These are phyloP conservation scores for Penicillium paradoxum DNA, from an alignment of 495 filamentous ascomycete species.

Conservation along the genomic window DNA sequence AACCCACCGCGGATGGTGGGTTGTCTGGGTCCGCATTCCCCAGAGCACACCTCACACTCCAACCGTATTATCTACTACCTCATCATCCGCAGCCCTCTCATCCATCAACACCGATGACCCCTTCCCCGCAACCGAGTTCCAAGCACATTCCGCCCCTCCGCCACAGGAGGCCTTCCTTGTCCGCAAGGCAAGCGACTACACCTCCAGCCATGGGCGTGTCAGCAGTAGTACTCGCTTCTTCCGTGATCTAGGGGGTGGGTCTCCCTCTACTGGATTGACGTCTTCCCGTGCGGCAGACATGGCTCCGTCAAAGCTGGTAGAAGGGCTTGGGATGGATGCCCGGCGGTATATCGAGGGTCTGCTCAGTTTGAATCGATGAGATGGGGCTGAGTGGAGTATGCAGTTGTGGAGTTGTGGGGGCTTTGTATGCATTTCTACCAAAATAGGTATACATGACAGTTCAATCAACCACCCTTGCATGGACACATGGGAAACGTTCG, in stretches of 20 bases:
- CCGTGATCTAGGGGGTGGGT: slow-evolving; percentile 41
- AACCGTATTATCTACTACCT: slow-evolving; percentile 17
- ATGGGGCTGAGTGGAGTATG: neutral
- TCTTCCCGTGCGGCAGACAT: slow-evolving; percentile 36
- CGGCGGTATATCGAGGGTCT: slow-evolving; percentile 80
- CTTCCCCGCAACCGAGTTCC: neutral
- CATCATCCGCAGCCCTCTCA: slow-evolving; percentile 15
- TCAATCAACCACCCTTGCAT: neutral
- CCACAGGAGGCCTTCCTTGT: slow-evolving; percentile 76
- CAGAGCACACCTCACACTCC: slow-evolving; percentile 18
- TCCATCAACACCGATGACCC: slow-evolving; percentile 21
- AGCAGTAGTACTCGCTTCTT: slow-evolving; percentile 46
- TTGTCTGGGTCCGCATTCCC: slow-evolving; percentile 81
- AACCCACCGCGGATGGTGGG: slow-evolving; percentile 91
- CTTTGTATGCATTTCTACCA: neutral
- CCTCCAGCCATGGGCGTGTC: slow-evolving; percentile 28
- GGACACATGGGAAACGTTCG: neutral
- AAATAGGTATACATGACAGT: neutral
- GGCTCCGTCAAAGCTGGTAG: slow-evolving; percentile 63
- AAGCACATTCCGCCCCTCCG: neutral
- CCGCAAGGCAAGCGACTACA: slow-evolving; percentile 67
- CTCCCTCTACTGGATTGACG: slow-evolving; percentile 20
- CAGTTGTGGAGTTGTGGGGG: neutral
- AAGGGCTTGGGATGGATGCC: slow-evolving; percentile 85
- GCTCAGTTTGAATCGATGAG: slow-evolving; percentile 60